phyloP scores from a whole-genome alignment of 495 filamentous ascomycete species.

The Oidiodendron maius region DNA sequence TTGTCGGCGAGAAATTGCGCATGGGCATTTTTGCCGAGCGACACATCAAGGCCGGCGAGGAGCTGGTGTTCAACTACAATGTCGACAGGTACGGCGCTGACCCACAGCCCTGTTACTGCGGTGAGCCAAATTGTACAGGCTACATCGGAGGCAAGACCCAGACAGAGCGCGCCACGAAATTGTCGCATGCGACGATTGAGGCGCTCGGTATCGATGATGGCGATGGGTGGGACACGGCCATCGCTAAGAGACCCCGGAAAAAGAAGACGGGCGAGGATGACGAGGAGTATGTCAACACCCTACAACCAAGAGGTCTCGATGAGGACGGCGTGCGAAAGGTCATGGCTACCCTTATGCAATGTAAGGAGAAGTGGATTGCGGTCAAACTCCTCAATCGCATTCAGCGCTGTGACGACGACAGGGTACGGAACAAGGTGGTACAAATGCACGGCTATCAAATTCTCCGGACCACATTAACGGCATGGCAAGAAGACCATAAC shows the following conservation, averaged over 20 bases:
- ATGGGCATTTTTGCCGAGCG: constrained; percentile 98
- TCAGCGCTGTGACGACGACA: constrained; percentile 83
- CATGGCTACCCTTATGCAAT: constrained; percentile 98
- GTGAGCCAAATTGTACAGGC: constrained; percentile 88
- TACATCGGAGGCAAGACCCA: constrained; percentile 98
- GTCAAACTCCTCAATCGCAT: constrained; percentile 90
- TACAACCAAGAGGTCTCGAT: constrained; percentile 76
- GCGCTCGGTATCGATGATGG: constrained; percentile 93
- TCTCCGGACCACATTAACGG: constrained; percentile 74
- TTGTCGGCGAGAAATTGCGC: constrained; percentile 94
- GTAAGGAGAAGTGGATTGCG: constrained; percentile 98
- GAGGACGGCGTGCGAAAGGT: constrained; percentile 92
- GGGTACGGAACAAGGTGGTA: constrained; percentile 80
- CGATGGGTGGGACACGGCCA: constrained; percentile 84
- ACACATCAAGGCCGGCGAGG: constrained; percentile 80
- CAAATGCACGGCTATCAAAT: constrained; percentile 97
- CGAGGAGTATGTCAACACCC: constrained; percentile 91
- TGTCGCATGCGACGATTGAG: constrained; percentile 86
- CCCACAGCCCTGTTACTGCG: constrained; percentile 94
- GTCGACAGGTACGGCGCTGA: constrained; percentile 97
- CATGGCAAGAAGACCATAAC: constrained; percentile 83
- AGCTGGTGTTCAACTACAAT: constrained; percentile 99
- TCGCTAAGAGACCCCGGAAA: constrained; percentile 83
- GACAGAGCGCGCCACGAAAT: constrained; percentile 88
- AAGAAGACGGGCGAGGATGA: constrained; percentile 94